Conservation (phyloP, 192 early-diverging fungal genomes). For the Umbelopsis sp. region DNA sequence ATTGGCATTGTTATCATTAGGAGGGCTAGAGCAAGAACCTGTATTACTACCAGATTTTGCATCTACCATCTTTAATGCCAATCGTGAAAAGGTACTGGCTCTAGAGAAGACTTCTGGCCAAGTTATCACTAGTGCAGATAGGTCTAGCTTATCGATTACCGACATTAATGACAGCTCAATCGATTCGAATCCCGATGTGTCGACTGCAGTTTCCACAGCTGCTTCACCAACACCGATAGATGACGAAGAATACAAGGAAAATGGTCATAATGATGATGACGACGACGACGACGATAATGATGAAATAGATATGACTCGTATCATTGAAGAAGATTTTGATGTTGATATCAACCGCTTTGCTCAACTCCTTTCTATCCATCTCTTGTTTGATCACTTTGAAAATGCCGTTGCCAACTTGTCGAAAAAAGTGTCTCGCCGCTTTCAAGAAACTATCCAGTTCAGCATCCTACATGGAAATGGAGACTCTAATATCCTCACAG, state of each 20-base stretch:
- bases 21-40: neutral
- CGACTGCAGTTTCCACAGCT: neutral
- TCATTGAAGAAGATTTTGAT: neutral
- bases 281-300: neutral
- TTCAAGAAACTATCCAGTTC: conserved; percentile 23
- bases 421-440: neutral
- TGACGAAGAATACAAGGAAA: neutral
- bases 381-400: conserved; percentile 25
- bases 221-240: neutral
- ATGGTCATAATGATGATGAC: too few species aligned
- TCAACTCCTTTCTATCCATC: conserved; percentile 8
- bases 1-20: conserved; percentile 3
- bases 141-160: conserved; percentile 5
- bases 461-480: neutral
- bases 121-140: neutral
- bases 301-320: neutral
- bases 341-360: conserved; percentile 17
- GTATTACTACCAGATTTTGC: conserved; percentile 7
- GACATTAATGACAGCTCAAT: conserved; percentile 3
- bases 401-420: conserved; percentile 14
- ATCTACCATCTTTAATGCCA: neutral
- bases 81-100: neutral
- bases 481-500: neutral
- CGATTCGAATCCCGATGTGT: neutral
- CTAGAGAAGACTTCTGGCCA: neutral